These are phyloP conservation scores for Amesomyces nigricolor DNA, from an alignment of 2,329 filamentous ascomycete species.

Conservation along the genomic window DNA sequence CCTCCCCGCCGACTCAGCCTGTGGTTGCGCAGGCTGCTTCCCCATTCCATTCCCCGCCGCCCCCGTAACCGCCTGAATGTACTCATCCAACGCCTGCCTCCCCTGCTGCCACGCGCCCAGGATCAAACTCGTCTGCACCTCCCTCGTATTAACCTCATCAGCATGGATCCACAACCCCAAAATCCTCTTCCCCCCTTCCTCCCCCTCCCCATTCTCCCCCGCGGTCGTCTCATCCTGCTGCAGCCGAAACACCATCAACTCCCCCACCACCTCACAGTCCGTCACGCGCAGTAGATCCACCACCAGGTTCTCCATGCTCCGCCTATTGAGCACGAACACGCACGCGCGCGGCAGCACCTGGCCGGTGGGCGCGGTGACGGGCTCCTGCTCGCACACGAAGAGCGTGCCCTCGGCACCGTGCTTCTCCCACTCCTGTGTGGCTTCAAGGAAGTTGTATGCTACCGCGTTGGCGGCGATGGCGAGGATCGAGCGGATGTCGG, in stretches of 20 bases:
- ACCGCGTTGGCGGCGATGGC: slow-evolving; percentile 81
- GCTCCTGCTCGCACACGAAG: slow-evolving; percentile 70
- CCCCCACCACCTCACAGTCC: slow-evolving; percentile 57
- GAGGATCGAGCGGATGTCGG: slow-evolving; percentile 65
- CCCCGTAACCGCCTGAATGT: slow-evolving; percentile 16
- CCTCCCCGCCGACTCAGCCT: neutral
- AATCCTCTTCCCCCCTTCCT: slow-evolving; percentile 33
- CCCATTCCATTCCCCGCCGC: slow-evolving; percentile 7
- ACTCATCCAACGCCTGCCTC: slow-evolving; percentile 21
- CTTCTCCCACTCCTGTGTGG: slow-evolving; percentile 72
- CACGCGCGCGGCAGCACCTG: slow-evolving; percentile 42
- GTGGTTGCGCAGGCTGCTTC: neutral
- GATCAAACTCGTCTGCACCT: slow-evolving; percentile 31
- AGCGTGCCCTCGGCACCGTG: slow-evolving; percentile 78
- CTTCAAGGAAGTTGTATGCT: slow-evolving; percentile 70
- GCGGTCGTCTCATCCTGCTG: slow-evolving; percentile 26
- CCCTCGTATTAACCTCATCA: slow-evolving; percentile 26
- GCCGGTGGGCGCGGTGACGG: slow-evolving; percentile 34
- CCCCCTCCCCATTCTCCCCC: slow-evolving; percentile 14
- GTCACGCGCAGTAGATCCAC: slow-evolving; percentile 56
- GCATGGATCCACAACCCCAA: slow-evolving; percentile 51
- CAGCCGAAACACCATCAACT: slow-evolving; percentile 48
- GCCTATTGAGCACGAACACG: slow-evolving; percentile 69
- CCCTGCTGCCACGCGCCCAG: slow-evolving; percentile 37
- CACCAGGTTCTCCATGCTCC: slow-evolving; percentile 64